Percentiles rank a stretch among this genome's conserved stretches.
Evolutionary conservation across 768 basidiomycete species (phyloP).

Genomic region (Leccinum subgranulosum): DNA sequence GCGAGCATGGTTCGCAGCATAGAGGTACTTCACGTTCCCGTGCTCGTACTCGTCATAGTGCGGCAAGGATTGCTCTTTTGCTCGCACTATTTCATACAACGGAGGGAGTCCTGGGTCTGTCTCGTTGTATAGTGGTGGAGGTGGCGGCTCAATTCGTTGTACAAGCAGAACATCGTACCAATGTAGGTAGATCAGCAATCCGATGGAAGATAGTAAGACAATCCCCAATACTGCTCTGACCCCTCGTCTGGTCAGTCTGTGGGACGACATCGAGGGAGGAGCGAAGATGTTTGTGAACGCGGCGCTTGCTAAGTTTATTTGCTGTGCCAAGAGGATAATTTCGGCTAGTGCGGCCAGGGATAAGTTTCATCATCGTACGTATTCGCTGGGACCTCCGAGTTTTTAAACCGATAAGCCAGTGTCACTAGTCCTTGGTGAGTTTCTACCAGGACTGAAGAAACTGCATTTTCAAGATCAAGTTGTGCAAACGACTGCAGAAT

Average conservation of each 20-base stretch:
- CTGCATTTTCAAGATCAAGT: too few species aligned
- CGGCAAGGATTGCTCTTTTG: constrained; percentile 37
- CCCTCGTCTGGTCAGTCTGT: constrained; percentile 24
- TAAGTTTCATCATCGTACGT: neutral
- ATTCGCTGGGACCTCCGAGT: too few species aligned
- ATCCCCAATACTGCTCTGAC: constrained; percentile 9
- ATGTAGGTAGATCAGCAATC: constrained; percentile 12
- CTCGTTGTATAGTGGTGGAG: neutral
- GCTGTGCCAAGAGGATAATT: neutral
- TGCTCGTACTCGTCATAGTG: constrained; percentile 39
- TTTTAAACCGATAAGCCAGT: too few species aligned
- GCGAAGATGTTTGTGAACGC: neutral
- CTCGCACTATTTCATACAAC: constrained; percentile 37
- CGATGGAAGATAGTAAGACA: constrained; percentile 6
- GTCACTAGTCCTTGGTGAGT: too few species aligned
- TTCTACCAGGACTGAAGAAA: too few species aligned
- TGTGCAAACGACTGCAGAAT: too few species aligned
- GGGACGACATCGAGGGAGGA: constrained; percentile 17
- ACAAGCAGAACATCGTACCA: constrained; percentile 1
- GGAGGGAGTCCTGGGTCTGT: constrained; percentile 33
- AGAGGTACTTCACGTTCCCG: constrained; percentile 41
- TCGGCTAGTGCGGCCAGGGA: neutral
- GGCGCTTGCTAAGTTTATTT: neutral
- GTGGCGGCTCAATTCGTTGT: neutral
- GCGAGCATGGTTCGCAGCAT: constrained; percentile 44